Evolutionary conservation across 2,329 filamentous ascomycete genomes (phyloP).

Genomic region (Colletotrichum scovillei): DNA sequence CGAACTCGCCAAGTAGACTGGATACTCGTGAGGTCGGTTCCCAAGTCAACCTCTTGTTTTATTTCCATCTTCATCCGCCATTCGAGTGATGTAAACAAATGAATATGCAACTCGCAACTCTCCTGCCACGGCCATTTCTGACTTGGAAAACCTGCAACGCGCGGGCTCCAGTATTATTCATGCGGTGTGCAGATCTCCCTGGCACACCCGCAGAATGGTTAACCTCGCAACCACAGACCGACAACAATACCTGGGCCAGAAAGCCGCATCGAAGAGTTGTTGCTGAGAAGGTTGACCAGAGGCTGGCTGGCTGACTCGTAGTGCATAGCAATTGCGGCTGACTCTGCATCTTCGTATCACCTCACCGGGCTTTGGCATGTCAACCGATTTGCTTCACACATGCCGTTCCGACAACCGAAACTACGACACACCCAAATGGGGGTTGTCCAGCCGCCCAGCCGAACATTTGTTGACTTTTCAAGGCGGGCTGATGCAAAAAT

Average conservation of each 20-base stretch:
- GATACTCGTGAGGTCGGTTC: not conserved
- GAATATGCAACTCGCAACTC: not conserved
- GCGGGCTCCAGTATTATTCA: not conserved
- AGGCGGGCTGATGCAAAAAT: not conserved
- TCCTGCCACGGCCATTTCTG: not conserved
- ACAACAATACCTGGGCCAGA: not conserved
- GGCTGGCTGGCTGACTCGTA: not conserved
- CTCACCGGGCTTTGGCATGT: not conserved
- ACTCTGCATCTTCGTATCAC: not conserved
- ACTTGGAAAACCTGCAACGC: not conserved
- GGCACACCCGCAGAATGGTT: not conserved
- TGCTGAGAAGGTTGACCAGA: not conserved
- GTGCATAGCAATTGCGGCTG: not conserved
- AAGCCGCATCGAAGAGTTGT: not conserved
- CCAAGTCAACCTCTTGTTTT: not conserved
- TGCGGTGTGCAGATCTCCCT: not conserved
- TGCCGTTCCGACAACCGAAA: not conserved
- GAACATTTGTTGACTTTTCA: not conserved
- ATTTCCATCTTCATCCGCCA: not conserved
- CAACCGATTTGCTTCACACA: not conserved
- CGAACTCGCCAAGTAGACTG: not conserved
- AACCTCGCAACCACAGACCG: not conserved
- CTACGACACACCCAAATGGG: too few relatives aligned
- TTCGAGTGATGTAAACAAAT: not conserved
- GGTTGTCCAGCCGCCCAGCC: not conserved